These are phyloP conservation scores for Colletotrichum neosansevieriae DNA, from an alignment of 2,329 filamentous ascomycete species.

Conservation along the genomic window DNA sequence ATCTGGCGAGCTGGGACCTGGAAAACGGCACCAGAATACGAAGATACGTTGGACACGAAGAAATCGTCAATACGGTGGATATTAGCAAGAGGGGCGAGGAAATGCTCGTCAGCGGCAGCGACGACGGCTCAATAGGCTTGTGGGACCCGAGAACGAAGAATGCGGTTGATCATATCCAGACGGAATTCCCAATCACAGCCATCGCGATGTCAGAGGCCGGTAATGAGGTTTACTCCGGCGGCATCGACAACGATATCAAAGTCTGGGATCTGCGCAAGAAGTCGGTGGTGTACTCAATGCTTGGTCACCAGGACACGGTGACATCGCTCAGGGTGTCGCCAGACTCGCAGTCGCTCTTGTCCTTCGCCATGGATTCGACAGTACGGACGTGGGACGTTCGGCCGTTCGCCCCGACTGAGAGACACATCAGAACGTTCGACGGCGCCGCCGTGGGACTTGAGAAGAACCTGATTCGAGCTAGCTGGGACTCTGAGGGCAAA, in stretches of 20 bases:
- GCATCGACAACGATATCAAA: conserved; percentile 97
- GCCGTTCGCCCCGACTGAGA: conserved; percentile 90
- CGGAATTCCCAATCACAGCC: conserved; percentile 91
- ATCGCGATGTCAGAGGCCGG: conserved; percentile 93
- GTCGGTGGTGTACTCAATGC: conserved; percentile 85
- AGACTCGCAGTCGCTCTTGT: conserved; percentile 89
- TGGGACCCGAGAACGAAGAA: conserved; percentile 96
- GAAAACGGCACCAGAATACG: conserved; percentile 94
- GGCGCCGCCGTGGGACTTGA: conserved; percentile 90
- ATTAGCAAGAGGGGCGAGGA: conserved; percentile 92
- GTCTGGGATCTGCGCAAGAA: conserved; percentile 98
- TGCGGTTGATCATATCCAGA: conserved; percentile 88
- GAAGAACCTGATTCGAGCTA: conserved; percentile 90
- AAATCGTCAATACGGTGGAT: conserved; percentile 93
- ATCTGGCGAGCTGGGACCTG: conserved; percentile 93
- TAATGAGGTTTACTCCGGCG: conserved; percentile 93
- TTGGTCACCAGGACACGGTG: conserved; percentile 91
- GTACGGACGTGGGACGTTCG: conserved; percentile 96
- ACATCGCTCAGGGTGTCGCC: conserved; percentile 93
- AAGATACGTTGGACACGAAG: conserved; percentile 91
- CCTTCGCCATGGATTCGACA: conserved; percentile 93
- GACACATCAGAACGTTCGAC: conserved; percentile 89
- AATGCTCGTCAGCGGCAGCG: conserved; percentile 88
- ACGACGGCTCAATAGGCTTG: conserved; percentile 93
- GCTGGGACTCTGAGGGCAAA: conserved; percentile 89